A percentile compares a stretch with the other conserved stretches of the same genome.
Evolutionary conservation across 2,329 filamentous ascomycete genomes (phyloP).

Genomic region (Nigrograna mackinnonii): DNA sequence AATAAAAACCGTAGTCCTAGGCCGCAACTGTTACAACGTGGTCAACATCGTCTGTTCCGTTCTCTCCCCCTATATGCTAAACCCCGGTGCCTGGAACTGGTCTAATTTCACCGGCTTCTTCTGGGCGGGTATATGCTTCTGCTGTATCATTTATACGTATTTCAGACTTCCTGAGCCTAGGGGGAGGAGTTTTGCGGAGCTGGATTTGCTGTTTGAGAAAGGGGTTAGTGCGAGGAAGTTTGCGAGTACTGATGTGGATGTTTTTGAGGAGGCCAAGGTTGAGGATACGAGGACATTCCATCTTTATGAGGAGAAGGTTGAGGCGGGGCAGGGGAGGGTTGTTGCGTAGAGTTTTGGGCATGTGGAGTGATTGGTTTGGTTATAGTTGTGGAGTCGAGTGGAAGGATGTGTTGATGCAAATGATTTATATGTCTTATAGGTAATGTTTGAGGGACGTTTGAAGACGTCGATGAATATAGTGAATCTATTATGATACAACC

Average conservation of each 20-base stretch:
- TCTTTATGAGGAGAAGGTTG: slow-evolving; percentile 37
- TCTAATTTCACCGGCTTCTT: slow-evolving; percentile 86
- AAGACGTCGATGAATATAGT: no score
- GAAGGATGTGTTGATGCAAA: no score
- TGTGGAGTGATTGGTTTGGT: no score
- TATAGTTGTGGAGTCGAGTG: no score
- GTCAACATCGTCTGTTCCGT: slow-evolving; percentile 81
- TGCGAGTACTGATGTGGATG: slow-evolving; percentile 58
- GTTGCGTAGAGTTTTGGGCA: no score
- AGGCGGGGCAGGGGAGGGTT: slow-evolving; percentile 2
- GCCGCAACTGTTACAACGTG: slow-evolving; percentile 76
- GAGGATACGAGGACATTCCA: slow-evolving; percentile 33
- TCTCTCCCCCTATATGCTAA: slow-evolving; percentile 90
- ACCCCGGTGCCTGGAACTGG: slow-evolving; percentile 86
- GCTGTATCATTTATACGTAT: slow-evolving; percentile 80
- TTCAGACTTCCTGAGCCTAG: slow-evolving; percentile 80
- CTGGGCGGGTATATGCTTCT: slow-evolving; percentile 80
- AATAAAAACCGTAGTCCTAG: slow-evolving; percentile 90
- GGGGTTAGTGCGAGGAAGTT: slow-evolving; percentile 75
- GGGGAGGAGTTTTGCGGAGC: slow-evolving; percentile 81
- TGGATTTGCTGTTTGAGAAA: slow-evolving; percentile 83
- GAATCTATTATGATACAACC: no score
- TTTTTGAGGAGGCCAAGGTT: slow-evolving; percentile 46
- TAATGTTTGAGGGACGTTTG: no score
- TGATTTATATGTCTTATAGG: no score